These are phyloP conservation scores for Kazachstania africana DNA, from an alignment of 805 yeast species.

Conservation along the genomic window DNA sequence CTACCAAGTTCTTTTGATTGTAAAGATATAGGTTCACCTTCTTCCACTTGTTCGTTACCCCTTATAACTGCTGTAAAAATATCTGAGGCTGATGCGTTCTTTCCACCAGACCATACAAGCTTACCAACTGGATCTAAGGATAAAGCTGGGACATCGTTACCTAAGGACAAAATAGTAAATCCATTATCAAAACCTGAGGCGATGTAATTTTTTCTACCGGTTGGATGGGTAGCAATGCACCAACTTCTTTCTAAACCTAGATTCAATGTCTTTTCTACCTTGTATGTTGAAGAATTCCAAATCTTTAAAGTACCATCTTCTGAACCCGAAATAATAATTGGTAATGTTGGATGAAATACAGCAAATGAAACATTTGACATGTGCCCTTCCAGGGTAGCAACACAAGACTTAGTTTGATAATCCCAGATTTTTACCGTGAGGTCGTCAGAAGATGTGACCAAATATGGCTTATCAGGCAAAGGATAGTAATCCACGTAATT, in stretches of 20 bases:
- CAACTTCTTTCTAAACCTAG: slow-evolving; percentile 92
- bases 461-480: slow-evolving; percentile 91
- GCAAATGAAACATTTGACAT: slow-evolving; percentile 93
- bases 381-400: slow-evolving; percentile 91
- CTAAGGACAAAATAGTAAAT: slow-evolving; percentile 73
- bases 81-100: slow-evolving; percentile 57
- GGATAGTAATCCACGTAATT: slow-evolving; percentile 96
- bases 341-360: slow-evolving; percentile 94
- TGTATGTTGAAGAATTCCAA: slow-evolving; percentile 93
- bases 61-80: slow-evolving; percentile 75
- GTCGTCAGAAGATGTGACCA: slow-evolving; percentile 87
- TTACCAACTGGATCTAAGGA: slow-evolving; percentile 93
- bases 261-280: slow-evolving; percentile 82
- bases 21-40: slow-evolving; percentile 69
- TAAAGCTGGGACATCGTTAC: slow-evolving; percentile 86
- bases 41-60: slow-evolving; percentile 53
- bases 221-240: slow-evolving; percentile 73
- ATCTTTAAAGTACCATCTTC: slow-evolving; percentile 91
- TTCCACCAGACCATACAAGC: slow-evolving; percentile 65
- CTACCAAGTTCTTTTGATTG: slow-evolving; percentile 88
- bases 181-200: slow-evolving; percentile 96
- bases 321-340: slow-evolving; percentile 87
- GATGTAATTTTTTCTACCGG: slow-evolving; percentile 55
- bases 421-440: slow-evolving; percentile 86
- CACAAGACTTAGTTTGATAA: slow-evolving; percentile 91